phyloP scores from a whole-genome alignment of 2,329 filamentous ascomycete species.

The Pseudogymnoascus sp. region DNA sequence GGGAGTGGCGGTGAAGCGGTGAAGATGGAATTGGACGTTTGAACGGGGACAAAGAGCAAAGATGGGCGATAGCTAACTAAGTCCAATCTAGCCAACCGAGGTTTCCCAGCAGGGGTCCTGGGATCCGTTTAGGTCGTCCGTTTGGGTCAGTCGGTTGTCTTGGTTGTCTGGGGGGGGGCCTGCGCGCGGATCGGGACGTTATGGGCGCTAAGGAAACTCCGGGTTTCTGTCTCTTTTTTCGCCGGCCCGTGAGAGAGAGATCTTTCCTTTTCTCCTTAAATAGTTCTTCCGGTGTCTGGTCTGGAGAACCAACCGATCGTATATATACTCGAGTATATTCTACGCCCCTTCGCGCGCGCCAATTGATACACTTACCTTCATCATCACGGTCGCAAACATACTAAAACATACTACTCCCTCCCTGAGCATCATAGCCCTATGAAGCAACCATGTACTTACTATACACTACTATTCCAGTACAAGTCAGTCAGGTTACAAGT shows the following conservation, averaged over 20 bases:
- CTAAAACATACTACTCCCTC: not conserved
- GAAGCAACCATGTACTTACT: not conserved
- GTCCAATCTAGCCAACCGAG: not conserved
- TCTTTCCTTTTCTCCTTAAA: not conserved
- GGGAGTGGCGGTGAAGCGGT: not conserved
- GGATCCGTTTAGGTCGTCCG: not conserved
- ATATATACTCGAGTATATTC: not conserved
- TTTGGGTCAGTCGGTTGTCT: not conserved
- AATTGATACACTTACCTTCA: not conserved
- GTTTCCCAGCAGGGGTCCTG: not conserved
- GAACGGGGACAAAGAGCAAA: not conserved
- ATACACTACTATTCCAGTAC: not conserved
- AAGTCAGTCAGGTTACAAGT: not conserved
- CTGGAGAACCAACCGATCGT: not conserved
- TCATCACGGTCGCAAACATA: not conserved
- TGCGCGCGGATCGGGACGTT: slow-evolving; percentile 2
- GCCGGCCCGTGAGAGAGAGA: not conserved
- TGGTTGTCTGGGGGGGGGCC: not conserved
- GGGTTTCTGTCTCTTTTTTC: not conserved
- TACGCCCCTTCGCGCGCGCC: not conserved
- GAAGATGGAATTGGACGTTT: not conserved
- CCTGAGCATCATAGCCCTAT: not conserved
- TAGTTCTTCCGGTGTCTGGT: not conserved
- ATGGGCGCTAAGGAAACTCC: not conserved
- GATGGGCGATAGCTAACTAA: not conserved